Base-by-base conservation (phyloP, 2,329 filamentous ascomycete genomes). In the Colletotrichum sp. region DNA sequence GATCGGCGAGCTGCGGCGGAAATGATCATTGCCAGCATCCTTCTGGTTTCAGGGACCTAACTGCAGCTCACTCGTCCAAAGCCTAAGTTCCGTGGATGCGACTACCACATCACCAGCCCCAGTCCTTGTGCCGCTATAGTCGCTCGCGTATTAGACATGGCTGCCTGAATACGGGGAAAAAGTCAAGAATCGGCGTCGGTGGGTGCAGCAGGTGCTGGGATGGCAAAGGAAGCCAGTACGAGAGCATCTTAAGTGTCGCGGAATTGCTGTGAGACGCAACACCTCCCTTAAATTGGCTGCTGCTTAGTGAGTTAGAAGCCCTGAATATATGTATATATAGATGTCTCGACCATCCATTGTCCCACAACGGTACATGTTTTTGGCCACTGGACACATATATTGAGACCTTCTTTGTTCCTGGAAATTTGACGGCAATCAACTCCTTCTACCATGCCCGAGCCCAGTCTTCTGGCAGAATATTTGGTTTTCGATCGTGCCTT, bases 71-170 rank as follows among this genome's bases (percentile, higher is more conserved):
- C 18, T 49, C 1, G 18, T 2, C 3, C 44, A 49, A 49, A 12
- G 5, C 3, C 1, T 0, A 49, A 49, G 6, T 0, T 13, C 3
- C 6, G n/a, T 49, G 0, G 44, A 21, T 3, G 0, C 6, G 10
- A 49, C n/a, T 49, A 0, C 3, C 2, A n/a, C 39, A 21, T 21
- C 44, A 21, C 10, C n/a, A 44, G 39, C 39, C 8, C 10, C 1
- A 5, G 44, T 12, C 1, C n/a, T 21, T 49, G 10, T 3, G 10
- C 10, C 6, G 18, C 44, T 21, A 7, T 49, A 49, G 10, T n/a
- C 3, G 5, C 39, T 5, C 18, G 2, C 5, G 44, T 49, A 21
- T 21, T 49, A 6, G n/a, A 49, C n/a, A 13, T 21, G 44, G 1
- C 3, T 49, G 1, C 18, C 9, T 21, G 18, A 49, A 49, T 2